Base-by-base conservation (phyloP, 2,329 filamentous ascomycete genomes). In the Geosmithia flava region DNA sequence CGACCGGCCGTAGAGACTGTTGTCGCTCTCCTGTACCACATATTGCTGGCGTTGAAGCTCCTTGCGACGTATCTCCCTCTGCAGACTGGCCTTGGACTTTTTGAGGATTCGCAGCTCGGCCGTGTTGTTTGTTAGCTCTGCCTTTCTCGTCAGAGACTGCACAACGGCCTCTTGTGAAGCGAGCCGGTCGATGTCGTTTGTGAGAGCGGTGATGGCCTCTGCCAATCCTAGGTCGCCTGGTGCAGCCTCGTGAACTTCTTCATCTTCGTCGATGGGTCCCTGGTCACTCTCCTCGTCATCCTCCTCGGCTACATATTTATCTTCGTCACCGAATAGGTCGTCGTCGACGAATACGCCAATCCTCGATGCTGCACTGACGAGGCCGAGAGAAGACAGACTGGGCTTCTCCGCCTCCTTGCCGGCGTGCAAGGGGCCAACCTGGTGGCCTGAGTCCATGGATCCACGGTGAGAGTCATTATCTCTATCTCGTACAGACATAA, bases 1-100 rank as follows among this genome's bases (percentile, higher is more conserved):
- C 2, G 93, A 91, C 17, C 91, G 85, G 2, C 93, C 93, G 58
- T 95, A 97, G 20, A 98, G 72, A 62, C 89, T 95, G 63, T 95
- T 98, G 62, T 98, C 94, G 59, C 89, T 96, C 65, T 98, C 93
- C 65, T 98, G 93, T 7, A 97, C 81, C 44, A 95, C 87, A 57
- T 98, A 98, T 62, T 98, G 94, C 63, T 95, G 93, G 47, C 90
- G 79, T 62, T 98, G 93, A 59, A 98, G 77, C 64, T 97, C 91
- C 62, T 97, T 98, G 33, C 90, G 81, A 49, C 88, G 80, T 48
- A 97, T 89, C 63, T 98, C 93, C 54, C 93, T 78, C 58, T 95
- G 86, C 49, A 98, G 69, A 63, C 93, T 98, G 30, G 89, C 83
- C 63, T 93, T 95, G 1, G 89, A 96, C 63, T 98, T 98, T 48